Conservation (phyloP, 768 basidiomycete species). For the Rhodotorula sphaerocarpa region DNA sequence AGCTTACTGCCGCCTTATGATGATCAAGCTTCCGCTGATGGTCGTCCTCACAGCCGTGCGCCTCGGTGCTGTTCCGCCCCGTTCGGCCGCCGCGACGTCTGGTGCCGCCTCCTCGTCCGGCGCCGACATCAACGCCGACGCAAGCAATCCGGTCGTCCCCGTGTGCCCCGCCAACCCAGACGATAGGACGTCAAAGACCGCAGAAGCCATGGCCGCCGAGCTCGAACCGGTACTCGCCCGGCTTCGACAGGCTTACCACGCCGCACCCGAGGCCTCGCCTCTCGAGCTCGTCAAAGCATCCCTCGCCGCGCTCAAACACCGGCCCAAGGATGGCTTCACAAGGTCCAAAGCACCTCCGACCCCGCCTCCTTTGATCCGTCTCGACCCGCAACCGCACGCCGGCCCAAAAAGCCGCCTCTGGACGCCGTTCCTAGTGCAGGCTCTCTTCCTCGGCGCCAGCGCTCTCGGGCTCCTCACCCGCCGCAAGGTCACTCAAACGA, state of each 20-base stretch:
- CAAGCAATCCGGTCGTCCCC: too few species aligned
- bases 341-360: not conserved
- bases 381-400: constrained; percentile 19
- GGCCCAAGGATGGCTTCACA: too few species aligned
- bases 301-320: not conserved
- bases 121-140: not conserved
- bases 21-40: not conserved
- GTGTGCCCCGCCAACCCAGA: too few species aligned
- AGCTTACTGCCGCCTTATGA: not conserved
- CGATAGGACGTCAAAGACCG: not conserved
- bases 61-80: not conserved
- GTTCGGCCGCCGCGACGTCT: not conserved
- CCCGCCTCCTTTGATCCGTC: constrained; percentile 12
- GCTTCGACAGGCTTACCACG: not conserved
- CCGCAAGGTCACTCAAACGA: not conserved
- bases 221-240: not conserved
- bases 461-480: constrained; percentile 24
- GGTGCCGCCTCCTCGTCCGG: not conserved
- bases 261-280: not conserved
- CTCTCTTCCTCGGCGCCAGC: constrained; percentile 25
- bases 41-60: constrained; percentile 6
- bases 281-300: constrained; percentile 1
- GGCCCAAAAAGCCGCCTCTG: not conserved
- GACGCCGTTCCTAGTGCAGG: constrained; percentile 27
- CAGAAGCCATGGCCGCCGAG: not conserved